phyloP scores from a whole-genome alignment of 345 rosid species.

The Psidium guajava region DNA sequence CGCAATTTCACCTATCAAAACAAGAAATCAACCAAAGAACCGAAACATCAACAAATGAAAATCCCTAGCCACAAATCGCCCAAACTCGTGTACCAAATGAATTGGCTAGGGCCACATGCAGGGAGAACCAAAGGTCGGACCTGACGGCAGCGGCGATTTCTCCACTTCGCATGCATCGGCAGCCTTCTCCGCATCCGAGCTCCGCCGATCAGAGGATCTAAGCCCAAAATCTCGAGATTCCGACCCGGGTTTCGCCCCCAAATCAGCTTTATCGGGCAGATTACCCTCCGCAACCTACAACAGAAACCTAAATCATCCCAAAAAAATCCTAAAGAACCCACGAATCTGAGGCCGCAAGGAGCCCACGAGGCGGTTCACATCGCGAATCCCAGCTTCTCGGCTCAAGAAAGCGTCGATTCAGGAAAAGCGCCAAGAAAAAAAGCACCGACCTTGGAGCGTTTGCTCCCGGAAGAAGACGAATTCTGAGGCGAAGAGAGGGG shows the following conservation, averaged over 20 bases:
- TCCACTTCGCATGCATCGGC: constrained; percentile 36
- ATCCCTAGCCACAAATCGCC: background rate
- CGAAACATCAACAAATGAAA: background rate
- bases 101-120: constrained; percentile 1
- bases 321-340: background rate
- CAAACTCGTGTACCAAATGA: background rate
- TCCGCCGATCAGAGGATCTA: constrained; percentile 58
- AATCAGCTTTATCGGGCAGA: constrained; percentile 19
- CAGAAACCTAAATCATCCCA: background rate
- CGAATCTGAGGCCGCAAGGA: background rate
- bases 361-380: background rate
- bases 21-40: constrained; percentile 5
- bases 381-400: background rate
- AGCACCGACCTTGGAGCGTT: constrained; percentile 62
- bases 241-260: constrained; percentile 34
- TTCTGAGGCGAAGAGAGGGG: constrained; percentile 41
- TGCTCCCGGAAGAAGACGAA: constrained; percentile 33
- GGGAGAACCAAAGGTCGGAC: background rate
- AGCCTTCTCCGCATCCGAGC: constrained; percentile 30
- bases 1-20: constrained; percentile 29
- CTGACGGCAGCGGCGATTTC: constrained; percentile 29
- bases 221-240: constrained; percentile 47
- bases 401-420: background rate
- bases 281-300: constrained; percentile 3
- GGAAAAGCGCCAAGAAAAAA: background rate